A percentile compares a stretch with the other conserved stretches of the same genome.
Evolutionary conservation across 2,329 filamentous ascomycete genomes (phyloP).

Genomic region (Claviceps quebecensis): DNA sequence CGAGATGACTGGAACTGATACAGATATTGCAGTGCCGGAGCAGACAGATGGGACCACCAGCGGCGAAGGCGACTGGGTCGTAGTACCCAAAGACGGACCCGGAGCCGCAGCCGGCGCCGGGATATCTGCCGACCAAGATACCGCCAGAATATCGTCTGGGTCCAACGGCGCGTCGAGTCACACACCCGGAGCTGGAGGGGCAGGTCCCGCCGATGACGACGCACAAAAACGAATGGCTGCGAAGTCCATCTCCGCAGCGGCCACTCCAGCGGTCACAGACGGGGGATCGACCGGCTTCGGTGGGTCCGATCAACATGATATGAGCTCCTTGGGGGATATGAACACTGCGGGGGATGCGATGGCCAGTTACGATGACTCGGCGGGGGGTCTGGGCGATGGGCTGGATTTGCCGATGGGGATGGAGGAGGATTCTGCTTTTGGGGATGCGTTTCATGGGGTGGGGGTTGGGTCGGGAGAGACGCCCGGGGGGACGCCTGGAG

Average conservation of each 20-base stretch:
- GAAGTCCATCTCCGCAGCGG: conserved; percentile 27
- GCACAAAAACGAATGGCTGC: conserved; percentile 10
- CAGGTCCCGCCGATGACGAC: not conserved
- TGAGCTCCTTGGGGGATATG: conserved; percentile 48
- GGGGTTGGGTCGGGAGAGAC: too few relatives aligned
- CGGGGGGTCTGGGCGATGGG: conserved; percentile 37
- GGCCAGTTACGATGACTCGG: conserved; percentile 43
- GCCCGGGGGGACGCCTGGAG: too few relatives aligned
- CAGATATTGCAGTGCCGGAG: conserved; percentile 19
- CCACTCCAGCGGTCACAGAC: conserved; percentile 29
- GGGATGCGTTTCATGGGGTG: conserved; percentile 64
- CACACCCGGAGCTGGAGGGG: not conserved
- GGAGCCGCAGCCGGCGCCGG: too few relatives aligned
- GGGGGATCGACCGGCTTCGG: conserved; percentile 32
- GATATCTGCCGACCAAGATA: conserved; percentile 25
- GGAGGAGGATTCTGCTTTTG: conserved; percentile 72
- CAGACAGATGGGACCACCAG: conserved; percentile 30
- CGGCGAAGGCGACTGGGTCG: conserved; percentile 64
- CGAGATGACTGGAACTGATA: conserved; percentile 40
- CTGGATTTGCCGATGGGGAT: conserved; percentile 52
- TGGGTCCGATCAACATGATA: conserved; percentile 43
- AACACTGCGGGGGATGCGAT: conserved; percentile 61
- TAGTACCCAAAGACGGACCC: conserved; percentile 49
- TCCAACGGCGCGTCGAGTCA: not conserved
- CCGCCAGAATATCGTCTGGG: conserved; percentile 5